Percentiles rank a stretch among this genome's conserved stretches.
Conservation (phyloP, 768 basidiomycete genomes). For the Boletus eberwhitei region DNA sequence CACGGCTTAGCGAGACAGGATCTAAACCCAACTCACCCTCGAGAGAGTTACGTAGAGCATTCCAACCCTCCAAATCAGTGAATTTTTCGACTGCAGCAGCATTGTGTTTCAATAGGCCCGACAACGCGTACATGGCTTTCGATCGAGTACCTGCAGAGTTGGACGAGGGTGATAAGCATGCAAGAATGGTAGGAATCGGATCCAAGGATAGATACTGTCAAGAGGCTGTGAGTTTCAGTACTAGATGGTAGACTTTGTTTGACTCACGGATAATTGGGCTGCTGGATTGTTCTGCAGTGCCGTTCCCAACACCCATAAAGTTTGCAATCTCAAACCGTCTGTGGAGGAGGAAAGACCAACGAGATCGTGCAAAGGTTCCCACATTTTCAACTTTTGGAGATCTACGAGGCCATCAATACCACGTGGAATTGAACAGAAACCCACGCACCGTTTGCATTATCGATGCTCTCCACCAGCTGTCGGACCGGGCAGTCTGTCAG, state of each 20-base stretch:
- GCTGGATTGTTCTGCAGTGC: conserved; percentile 87
- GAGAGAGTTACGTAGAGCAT: conserved; percentile 52
- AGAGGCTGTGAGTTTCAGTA: conserved; percentile 1
- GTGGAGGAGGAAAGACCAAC: conserved; percentile 52
- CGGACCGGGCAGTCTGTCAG: neutral
- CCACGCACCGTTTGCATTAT: conserved; percentile 74
- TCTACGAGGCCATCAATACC: conserved; percentile 41
- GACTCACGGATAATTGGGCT: conserved; percentile 73
- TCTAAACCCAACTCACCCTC: conserved; percentile 43
- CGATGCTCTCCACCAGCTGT: conserved; percentile 83
- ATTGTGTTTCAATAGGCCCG: conserved; percentile 77
- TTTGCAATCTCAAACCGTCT: conserved; percentile 60
- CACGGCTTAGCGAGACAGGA: neutral
- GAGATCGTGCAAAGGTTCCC: conserved; percentile 72
- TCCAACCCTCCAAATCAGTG: conserved; percentile 58
- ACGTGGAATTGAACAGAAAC: neutral
- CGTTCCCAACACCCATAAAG: conserved; percentile 85
- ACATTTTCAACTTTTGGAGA: conserved; percentile 70
- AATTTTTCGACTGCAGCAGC: conserved; percentile 59
- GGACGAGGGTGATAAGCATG: conserved; percentile 54
- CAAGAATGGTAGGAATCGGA: conserved; percentile 62
- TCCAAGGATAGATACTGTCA: conserved; percentile 58
- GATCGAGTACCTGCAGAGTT: conserved; percentile 56
- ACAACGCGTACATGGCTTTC: conserved; percentile 82
- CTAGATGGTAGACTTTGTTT: neutral